A percentile compares a stretch with the other conserved stretches of the same genome.
Conservation (phyloP, 1,284 basidiomycete genomes). For the Irpex sp. region DNA sequence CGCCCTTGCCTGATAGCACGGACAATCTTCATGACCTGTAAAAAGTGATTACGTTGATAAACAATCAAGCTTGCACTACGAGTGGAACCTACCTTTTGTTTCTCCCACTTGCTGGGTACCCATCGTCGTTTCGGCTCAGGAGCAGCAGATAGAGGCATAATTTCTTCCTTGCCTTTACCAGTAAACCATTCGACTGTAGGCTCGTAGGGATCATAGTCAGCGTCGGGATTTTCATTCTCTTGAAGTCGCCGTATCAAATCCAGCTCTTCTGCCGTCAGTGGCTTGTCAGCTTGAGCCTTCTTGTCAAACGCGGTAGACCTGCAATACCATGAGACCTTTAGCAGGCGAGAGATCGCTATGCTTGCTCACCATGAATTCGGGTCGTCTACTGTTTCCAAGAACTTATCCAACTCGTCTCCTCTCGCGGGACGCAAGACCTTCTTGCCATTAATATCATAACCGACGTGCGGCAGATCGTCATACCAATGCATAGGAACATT, state of each 20-base stretch:
- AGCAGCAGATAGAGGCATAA: slow-evolving; percentile 88
- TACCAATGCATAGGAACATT: slow-evolving; percentile 99
- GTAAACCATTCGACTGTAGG: slow-evolving; percentile 97
- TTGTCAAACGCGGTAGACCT: slow-evolving; percentile 96
- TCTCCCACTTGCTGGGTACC: slow-evolving; percentile 99
- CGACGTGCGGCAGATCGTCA: slow-evolving; percentile 98
- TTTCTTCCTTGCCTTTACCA: slow-evolving; percentile 89
- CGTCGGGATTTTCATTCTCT: slow-evolving; percentile 89
- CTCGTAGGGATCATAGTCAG: slow-evolving; percentile 88
- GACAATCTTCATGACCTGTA: slow-evolving; percentile 98
- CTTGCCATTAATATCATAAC: slow-evolving; percentile 95
- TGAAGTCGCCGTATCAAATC: slow-evolving; percentile 94
- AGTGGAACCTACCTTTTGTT: slow-evolving; percentile 79
- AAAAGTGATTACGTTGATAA: not conserved
- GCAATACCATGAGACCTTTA: not conserved
- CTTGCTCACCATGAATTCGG: slow-evolving; percentile 77
- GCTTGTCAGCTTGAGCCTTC: slow-evolving; percentile 81
- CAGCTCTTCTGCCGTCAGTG: slow-evolving; percentile 88
- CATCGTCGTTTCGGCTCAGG: slow-evolving; percentile 97
- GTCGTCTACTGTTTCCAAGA: slow-evolving; percentile 92
- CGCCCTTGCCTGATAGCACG: slow-evolving; percentile 96
- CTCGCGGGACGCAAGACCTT: slow-evolving; percentile 92
- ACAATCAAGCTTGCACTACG: not conserved
- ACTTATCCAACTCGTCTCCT: slow-evolving; percentile 97
- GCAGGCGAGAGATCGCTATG: not conserved